Base-by-base conservation (phyloP, 768 basidiomycete genomes). In the Candolleomyces efflorescens region DNA sequence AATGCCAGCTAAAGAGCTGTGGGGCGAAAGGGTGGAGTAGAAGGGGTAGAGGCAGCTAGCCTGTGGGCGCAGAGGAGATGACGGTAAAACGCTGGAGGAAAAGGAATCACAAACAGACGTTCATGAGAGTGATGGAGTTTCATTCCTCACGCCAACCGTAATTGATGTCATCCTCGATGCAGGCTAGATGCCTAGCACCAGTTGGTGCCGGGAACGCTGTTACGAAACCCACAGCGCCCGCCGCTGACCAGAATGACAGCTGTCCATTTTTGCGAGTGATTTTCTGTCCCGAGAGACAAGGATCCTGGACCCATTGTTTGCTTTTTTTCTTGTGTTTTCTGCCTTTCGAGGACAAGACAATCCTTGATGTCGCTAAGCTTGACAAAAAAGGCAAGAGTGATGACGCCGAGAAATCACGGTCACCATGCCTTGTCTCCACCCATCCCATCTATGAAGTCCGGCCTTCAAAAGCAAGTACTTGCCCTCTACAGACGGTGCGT, bases 381-480 rank as follows among this genome's bases (percentile, higher is more conserved):
- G 27, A 27, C 27, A 27, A 27, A 27, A 4, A 27, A 27, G 27
- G 27, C 27, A 27, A 27, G 27, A 27, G 27, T 9, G 9, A 27
- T 27, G 27, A 27, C 27, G 27, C 27, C 27, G 27, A 27, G 27
- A 27, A 27, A 27, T 27, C 27, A 27, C 27, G 9, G n/a, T n/a
- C n/a, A n/a, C n/a, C n/a, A n/a, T n/a, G n/a, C n/a, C 27, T 27
- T 27, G 27, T 27, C 27, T 27, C 27, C 27, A 27, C 27, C 27
- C n/a, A 22, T 36, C 23, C 18, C 24, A 12, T 23, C 5, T 5
- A 58, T 58, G 56, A 64, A 63, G 65, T 82, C 80, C 12, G 80
- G 80, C 18, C 68, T 82, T 36, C 80, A 82, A 59, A 78, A 68
- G 60, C 75, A 82, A 74, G 90, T 87, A 38, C 65, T 80, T 12